Conservation (phyloP, 805 yeast species). For the Jamesozyma lodderae region DNA sequence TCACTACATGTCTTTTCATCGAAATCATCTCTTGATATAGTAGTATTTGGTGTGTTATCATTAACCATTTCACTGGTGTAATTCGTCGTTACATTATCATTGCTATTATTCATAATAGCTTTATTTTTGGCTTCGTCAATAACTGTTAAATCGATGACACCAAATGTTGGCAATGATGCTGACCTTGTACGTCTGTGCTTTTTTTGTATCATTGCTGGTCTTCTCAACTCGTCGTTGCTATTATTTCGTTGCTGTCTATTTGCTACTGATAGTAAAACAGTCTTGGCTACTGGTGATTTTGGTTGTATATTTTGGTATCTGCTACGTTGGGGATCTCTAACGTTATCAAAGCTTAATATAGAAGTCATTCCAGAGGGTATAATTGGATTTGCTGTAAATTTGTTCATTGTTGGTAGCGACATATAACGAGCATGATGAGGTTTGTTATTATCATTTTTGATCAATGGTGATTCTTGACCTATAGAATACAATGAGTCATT, state of each 20-base stretch:
- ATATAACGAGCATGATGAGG: conserved; percentile 14
- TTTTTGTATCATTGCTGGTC: conserved; percentile 9
- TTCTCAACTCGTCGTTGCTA: conserved; percentile 1
- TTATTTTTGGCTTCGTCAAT: conserved; percentile 11
- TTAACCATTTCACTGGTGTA: neutral
- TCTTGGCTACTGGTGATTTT: neutral
- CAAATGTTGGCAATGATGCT: conserved; percentile 17
- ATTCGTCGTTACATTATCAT: neutral
- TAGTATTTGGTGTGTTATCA: neutral
- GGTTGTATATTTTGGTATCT: neutral
- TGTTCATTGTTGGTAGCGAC: conserved; percentile 17
- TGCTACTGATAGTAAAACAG: no score
- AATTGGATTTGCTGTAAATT: conserved; percentile 2
- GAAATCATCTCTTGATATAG: conserved; percentile 6
- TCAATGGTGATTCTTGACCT: conserved; percentile 2
- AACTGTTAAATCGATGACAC: conserved; percentile 26
- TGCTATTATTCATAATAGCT: neutral
- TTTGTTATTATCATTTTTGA: neutral
- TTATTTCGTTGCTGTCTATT: no score
- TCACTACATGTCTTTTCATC: conserved; percentile 29
- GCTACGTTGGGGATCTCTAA: neutral
- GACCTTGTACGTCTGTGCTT: conserved; percentile 25
- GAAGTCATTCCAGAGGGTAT: conserved; percentile 16
- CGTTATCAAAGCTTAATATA: conserved; percentile 14
- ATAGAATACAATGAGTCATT: neutral